Percentiles rank a stretch among this genome's conserved stretches.
Conservation (phyloP, 352 stramenopile genomes). For the Globisporangium paroecandrum region DNA sequence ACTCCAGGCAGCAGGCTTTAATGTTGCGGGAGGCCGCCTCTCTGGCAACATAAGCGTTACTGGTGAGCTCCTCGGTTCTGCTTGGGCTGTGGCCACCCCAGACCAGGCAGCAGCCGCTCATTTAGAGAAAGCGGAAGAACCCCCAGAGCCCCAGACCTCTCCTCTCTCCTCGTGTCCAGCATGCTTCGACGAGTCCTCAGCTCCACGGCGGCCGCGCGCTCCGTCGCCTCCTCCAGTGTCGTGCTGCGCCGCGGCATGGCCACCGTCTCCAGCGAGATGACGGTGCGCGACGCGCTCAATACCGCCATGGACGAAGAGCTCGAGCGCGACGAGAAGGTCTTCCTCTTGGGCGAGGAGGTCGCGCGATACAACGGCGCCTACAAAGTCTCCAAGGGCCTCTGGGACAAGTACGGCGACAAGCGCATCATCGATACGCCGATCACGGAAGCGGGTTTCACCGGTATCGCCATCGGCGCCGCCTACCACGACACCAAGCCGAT, state of each 20-base stretch:
- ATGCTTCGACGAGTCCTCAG: conserved; percentile 48
- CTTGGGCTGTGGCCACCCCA: conserved; percentile 16
- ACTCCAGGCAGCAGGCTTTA: background rate
- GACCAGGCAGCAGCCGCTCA: background rate
- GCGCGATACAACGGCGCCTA: conserved; percentile 99
- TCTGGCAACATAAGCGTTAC: conserved; percentile 13
- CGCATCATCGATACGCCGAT: conserved; percentile 99
- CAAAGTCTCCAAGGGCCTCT: conserved; percentile 98
- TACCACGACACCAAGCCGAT: conserved; percentile 98
- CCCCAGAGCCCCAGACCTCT: conserved; percentile 21
- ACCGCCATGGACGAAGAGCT: conserved; percentile 99
- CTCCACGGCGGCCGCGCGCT: conserved; percentile 30
- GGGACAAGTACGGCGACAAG: conserved; percentile 99
- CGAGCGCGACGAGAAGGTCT: conserved; percentile 93
- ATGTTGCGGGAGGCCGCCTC: conserved; percentile 8
- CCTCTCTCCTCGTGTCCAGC: conserved; percentile 1
- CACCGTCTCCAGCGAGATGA: conserved; percentile 86
- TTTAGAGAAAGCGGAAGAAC: conserved; percentile 19
- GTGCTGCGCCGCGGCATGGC: conserved; percentile 66
- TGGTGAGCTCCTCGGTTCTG: conserved; percentile 19
- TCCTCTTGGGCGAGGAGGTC: conserved; percentile 98
- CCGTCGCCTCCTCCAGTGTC: conserved; percentile 16
- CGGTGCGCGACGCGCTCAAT: conserved; percentile 98
- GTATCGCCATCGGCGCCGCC: conserved; percentile 92
- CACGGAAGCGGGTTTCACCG: conserved; percentile 96